phyloP scores from a whole-genome alignment of 139 green algal species.

The Chlamydomonas sp. region DNA sequence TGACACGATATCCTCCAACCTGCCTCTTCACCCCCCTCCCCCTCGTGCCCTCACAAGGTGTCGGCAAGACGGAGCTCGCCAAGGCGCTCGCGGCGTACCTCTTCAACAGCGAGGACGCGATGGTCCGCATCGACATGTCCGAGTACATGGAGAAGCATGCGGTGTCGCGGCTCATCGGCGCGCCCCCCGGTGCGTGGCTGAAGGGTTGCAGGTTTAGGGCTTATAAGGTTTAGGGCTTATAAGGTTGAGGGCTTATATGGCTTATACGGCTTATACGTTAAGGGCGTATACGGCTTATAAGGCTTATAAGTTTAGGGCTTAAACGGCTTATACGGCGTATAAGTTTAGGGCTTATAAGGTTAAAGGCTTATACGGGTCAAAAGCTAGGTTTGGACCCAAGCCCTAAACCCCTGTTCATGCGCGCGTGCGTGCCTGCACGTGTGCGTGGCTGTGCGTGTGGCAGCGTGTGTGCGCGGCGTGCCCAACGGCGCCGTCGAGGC shows the following conservation, averaged over 20 bases:
- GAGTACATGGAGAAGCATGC: slow-evolving; percentile 95
- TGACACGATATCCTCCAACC: slow-evolving; percentile 33
- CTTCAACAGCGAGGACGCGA: slow-evolving; percentile 78
- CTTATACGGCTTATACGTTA: neutral
- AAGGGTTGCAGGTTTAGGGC: slow-evolving; percentile 21
- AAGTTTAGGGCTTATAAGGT: too few species aligned
- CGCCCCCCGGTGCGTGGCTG: too few species aligned
- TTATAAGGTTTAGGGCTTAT: neutral
- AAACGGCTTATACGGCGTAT: neutral
- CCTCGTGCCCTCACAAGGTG: slow-evolving; percentile 17
- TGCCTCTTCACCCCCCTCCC: neutral
- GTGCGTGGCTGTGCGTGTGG: too few species aligned
- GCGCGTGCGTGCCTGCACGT: too few species aligned
- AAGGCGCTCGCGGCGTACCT: slow-evolving; percentile 83
- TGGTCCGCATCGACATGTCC: slow-evolving; percentile 50
- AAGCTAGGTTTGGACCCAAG: too few species aligned
- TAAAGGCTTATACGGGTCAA: too few species aligned
- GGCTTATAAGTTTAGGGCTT: neutral
- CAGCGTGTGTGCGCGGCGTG: too few species aligned
- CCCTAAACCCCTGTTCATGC: too few species aligned
- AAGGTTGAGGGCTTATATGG: neutral
- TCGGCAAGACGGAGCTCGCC: slow-evolving; percentile 91
- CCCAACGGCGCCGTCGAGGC: too few species aligned
- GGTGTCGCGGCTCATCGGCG: slow-evolving; percentile 75
- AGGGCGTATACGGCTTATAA: neutral